A percentile compares a stretch with the other conserved stretches of the same genome.
Evolutionary conservation across 75 land plant genomes (phyloP).

Genomic region (Larix kaempferi): DNA sequence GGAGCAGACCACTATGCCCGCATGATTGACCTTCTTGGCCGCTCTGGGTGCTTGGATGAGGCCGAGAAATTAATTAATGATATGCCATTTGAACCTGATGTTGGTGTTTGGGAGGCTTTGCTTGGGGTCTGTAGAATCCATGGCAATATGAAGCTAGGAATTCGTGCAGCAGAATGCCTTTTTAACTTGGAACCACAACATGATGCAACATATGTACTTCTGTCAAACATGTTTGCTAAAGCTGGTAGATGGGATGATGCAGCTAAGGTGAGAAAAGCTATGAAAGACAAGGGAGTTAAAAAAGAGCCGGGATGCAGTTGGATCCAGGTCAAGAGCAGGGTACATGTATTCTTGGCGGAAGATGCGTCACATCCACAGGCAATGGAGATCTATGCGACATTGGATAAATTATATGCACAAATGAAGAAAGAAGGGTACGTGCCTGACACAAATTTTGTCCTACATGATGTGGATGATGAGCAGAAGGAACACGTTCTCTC

Average conservation of each 20-base stretch:
- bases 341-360: constrained; percentile 18
- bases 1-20: constrained; percentile 30
- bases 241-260: constrained; percentile 14
- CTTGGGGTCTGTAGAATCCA: constrained; percentile 42
- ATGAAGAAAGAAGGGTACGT: constrained; percentile 20
- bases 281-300: constrained; percentile 7
- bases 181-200: constrained; percentile 23
- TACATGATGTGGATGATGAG: constrained; percentile 11
- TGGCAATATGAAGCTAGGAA: constrained; percentile 20
- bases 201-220: constrained; percentile 8
- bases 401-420: constrained; percentile 9
- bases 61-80: constrained; percentile 38
- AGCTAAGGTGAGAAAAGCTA: neutral
- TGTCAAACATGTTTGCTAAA: constrained; percentile 9
- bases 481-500: constrained; percentile 7
- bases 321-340: constrained; percentile 7
- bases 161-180: constrained; percentile 21
- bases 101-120: constrained; percentile 39
- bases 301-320: constrained; percentile 14
- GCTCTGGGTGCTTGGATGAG: constrained; percentile 42
- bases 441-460: constrained; percentile 11
- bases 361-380: constrained; percentile 18
- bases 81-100: constrained; percentile 46
- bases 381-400: constrained; percentile 16
- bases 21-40: constrained; percentile 47